phyloP scores from a whole-genome alignment of 75 land plant genomes.

The Selaginella tamariscina region DNA sequence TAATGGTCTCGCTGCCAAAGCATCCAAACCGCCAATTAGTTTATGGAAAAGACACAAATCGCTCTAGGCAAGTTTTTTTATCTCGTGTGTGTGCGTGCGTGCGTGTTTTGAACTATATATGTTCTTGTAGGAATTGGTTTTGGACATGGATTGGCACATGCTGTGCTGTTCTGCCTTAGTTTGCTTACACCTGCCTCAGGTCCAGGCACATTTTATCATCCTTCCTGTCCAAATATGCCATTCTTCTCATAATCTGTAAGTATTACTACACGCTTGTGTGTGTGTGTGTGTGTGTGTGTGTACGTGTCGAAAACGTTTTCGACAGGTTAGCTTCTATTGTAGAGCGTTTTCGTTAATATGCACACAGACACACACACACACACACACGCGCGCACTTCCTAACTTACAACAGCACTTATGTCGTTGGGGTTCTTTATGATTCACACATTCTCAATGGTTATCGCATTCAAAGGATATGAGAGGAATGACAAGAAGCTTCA shows the following conservation, averaged over 20 bases:
- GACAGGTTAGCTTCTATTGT: too few relatives aligned
- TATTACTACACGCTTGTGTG: not conserved
- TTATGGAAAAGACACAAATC: conserved; percentile 74
- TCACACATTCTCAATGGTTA: conserved; percentile 91
- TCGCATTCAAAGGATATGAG: conserved; percentile 83
- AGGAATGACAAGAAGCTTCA: conserved; percentile 50
- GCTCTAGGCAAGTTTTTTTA: conserved; percentile 57
- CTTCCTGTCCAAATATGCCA: conserved; percentile 59
- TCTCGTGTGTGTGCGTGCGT: not conserved
- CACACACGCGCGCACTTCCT: too few relatives aligned
- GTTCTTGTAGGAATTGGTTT: conserved; percentile 77
- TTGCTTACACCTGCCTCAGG: conserved; percentile 90
- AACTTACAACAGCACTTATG: conserved; percentile 46
- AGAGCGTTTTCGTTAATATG: not conserved
- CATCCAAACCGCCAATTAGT: conserved; percentile 66
- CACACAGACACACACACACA: too few relatives aligned
- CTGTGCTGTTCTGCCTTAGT: conserved; percentile 86
- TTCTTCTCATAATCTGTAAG: conserved; percentile 77
- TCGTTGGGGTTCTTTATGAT: conserved; percentile 67
- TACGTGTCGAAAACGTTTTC: too few relatives aligned
- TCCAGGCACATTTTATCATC: conserved; percentile 70
- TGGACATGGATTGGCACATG: conserved; percentile 94
- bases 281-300: conserved; percentile 15
- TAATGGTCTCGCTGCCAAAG: conserved; percentile 55
- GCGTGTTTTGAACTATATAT: not conserved